Evolutionary conservation across 2,329 filamentous ascomycete species (phyloP), one percentile per base, ranked within the genome.

Genomic region (Epichloe baconii): DNA sequence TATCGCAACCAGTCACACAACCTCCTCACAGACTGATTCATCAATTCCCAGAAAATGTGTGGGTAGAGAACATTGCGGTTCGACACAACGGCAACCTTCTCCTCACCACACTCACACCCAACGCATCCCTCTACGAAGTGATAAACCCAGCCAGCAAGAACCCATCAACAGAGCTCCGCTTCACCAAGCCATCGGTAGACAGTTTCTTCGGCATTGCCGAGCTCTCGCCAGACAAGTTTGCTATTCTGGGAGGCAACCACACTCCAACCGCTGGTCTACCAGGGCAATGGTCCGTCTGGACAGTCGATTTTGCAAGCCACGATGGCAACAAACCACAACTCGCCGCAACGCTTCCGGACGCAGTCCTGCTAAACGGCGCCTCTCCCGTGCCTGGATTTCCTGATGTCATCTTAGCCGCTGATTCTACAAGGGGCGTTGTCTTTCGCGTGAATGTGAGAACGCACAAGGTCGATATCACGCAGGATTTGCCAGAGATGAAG

Each of bases 401-500:
- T 5, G 42, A 50, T 6, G 19, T 50, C 19, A 42, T 43, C 17
- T 34, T 50, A 2, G 48, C 42, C 11, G 42, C 60, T 0, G 63
- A 66, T 50, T 61, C 60, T 2, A 17, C 54, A 4, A 44, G 37
- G 4, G 62, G 64, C n/a, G 38, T 55, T 1, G 52, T 63, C 10
- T 62, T 56, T 54, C 53, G 58, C 21, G 42, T 67, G 6, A 53
- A 66, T 42, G 57, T 57, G 2, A 7, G 36, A 1, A 62, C 59
- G 0, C 55, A 57, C 5, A 45, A 55, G 3, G 54, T 51, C 17
- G 42, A 50, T 0, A 40, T 61, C 14, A 55, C 58, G 3, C 47
- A 62, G 5, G 35, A 60, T 17, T 51, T 56, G 10, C 40, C 58
- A 0, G 57, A 61, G 34, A 56, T 63, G 58, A 68, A 69, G 15